Evolutionary conservation across 176 grass and related monocot genomes (phyloP), one percentile per base, ranked within the genome.

Genomic region (Poa pratensis): DNA sequence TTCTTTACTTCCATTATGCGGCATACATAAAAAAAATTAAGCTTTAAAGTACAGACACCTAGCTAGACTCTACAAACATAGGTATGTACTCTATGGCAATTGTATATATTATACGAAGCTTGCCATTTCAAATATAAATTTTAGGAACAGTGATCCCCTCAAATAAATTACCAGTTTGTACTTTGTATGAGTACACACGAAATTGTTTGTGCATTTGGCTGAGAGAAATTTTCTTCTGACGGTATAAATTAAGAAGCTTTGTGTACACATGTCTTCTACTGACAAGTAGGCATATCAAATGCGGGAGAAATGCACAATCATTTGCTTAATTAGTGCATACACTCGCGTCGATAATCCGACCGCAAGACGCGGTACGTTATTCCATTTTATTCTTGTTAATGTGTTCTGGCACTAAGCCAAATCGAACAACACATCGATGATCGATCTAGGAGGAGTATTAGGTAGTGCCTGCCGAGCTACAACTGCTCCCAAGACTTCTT

Each of bases 221-320:
- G 13, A 8, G 39, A 39, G 30, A 62, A 70, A 60, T 17, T 46
- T 76, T 16, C 71, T 70, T 86, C 40, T 11, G 8, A 23, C 30
- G 1, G 1, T 46, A 9, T 14, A 19, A 49, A 19, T 51, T 19
- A 74, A 67, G 10, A 85, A 23, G 69, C 2, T 3, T 40, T 75
- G 75, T 2, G 20, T 48, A 51, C 18, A 82, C 40, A 62, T 52
- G 83, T 81, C 72, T 52, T 9, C 18, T 8, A 12, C 53, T 69
- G 42, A 5, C 30, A 19, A 8, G 23, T 77, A 57, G 12, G 12
- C 9, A 23, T 59, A 37, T 34, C 73, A 49, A 68, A 79, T 54
- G 32, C 28, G 9, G 6, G 6, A 79, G 28, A 66, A 43, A 28
- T 0, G 12, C 28, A 55, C 22, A 53, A 53, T 5, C 20, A n/a